Base-by-base conservation (phyloP, 768 basidiomycete genomes). In the Russula griseocarnosa region DNA sequence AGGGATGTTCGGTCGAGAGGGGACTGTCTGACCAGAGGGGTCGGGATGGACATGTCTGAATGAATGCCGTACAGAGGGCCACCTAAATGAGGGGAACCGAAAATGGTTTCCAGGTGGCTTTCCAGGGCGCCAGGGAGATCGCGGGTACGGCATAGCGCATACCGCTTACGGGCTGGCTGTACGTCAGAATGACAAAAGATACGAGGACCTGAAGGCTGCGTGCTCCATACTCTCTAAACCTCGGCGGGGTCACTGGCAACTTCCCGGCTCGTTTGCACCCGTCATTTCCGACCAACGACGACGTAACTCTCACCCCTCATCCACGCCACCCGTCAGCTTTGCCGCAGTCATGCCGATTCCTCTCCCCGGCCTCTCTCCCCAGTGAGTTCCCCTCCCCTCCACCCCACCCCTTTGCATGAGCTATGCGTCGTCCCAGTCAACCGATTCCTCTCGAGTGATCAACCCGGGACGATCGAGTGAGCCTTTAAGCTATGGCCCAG, bases 291-390 rank as follows among this genome's bases (percentile, higher is more conserved):
- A 56, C 47, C 47, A 34, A 26, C 22, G 44, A 40, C 55, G 59
- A 65, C 64, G 60, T 65, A 61, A 61, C 59, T 28, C 49, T 51
- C 38, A 26, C 64, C 55, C 64, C 54, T 61, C 64, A 51, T 61
- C 55, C 38, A 61, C 54, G 59, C 64, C 63, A 65, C 54, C 63
- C 42, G 51, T 52, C 57, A 46, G 20, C 32, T 49, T 46, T 55
- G 53, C 63, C 63, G 58, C 54, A 56, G 53, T 65, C 47, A 42
- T 51, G 40, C 64, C 64, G 64, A 57, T 65, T 18, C 5, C 16
- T 40, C 38, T 16, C 14, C 38, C 38, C 38, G 50, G 49, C 60
- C 63, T 46, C 49, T 16, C 60, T 55, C 61, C 54, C 11, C 26
- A 44, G 51, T 42, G n/a, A 40, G 20, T n/a, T 16, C 32, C 49